Evolutionary conservation across 805 yeast genomes (phyloP), one percentile per base, ranked within the genome.

Genomic region (Saccharomycopsis capsularis): DNA sequence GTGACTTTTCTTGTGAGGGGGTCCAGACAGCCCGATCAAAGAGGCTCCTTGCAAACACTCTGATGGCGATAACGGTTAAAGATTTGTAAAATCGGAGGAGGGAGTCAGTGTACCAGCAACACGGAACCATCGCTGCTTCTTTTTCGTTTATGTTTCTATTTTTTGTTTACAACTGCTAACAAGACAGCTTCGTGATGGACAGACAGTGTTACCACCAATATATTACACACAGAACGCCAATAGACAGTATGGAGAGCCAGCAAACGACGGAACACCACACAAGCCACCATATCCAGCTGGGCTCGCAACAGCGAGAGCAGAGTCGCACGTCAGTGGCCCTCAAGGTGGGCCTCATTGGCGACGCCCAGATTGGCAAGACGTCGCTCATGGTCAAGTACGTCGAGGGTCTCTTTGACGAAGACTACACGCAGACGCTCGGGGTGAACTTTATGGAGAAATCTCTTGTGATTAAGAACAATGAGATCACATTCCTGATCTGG

Each of bases 321-420:
- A 62, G 60, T 35, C 63, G 62, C 45, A 68, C 67, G 52, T 60
- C 68, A 51, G 85, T 82, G 25, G 79, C 86, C 1, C 68, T 91
- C 42, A 93, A 91, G 59, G 89, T 91, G 18, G 98, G 97, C 2
- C 76, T 91, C 42, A 79, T 91, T 44, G 99, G 99, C 4, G 98
- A 91, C 65, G 95, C 96, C 2, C 95, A 88, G 60, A 89, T 90
- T 4, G 99, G 99, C 3, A 91, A 91, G 61, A 91, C 99, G 0
- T 87, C 97, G 4, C 68, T 91, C 51, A 90, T 91, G 98, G 96
- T 90, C 22, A 89, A 91, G 62, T 91, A 90, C 62, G 96, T 91
- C n/a, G 96, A 91, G 61, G 95, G 95, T 47, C 79, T 85, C 30
- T 91, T 85, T 63, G 95, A 89, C 61, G 93, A 87, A 60, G 88